Base-by-base conservation (phyloP, 2,329 filamentous ascomycete genomes). In the Bipolaris bicolor region DNA sequence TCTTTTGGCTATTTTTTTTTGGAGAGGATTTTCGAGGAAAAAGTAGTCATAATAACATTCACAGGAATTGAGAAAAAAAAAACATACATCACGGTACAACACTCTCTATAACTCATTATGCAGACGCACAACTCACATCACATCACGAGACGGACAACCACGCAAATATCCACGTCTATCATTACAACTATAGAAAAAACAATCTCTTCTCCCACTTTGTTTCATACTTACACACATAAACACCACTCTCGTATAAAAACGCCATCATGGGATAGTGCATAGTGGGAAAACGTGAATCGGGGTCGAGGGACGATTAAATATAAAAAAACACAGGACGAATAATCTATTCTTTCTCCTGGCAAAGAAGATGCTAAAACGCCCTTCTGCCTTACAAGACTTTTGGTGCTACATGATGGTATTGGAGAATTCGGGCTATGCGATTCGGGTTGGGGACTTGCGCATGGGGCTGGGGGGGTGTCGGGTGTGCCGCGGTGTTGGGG, bases 381-480 rank as follows among this genome's bases (percentile, higher is more conserved):
- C 60, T 59, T 64, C 57, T 57, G 54, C 62, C 66, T 64, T 71
- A 71, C 68, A 71, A 71, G 65, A 68, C 65, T 69, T 66, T 55
- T 67, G 60, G 68, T 71, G 68, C 68, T 71, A 71, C 68, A 71
- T 70, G 68, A 71, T 57, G 61, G 60, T 60, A 65, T 56, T 63
- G 66, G 68, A 71, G 68, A 64, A 34, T 22, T 49, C 62, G 57
- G 69, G 66, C 66, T 66, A 61, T 60, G 63, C 64, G 62, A 57
- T 63, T 63, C 52, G 57, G 58, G 44, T 60, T 59, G 61, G 52
- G 39, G 46, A 20, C 46, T 45, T 46, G 50, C 55, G 55, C 55
- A 57, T 57, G 50, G 49, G 37, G 56, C 49, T 51, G 36, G 50
- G 55, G 39, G 48, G 52, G 26, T 26, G 34, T 24, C 45, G 40